Evolutionary conservation across 768 basidiomycete species (phyloP).

Genomic region (Boletus rubroflammeus): DNA sequence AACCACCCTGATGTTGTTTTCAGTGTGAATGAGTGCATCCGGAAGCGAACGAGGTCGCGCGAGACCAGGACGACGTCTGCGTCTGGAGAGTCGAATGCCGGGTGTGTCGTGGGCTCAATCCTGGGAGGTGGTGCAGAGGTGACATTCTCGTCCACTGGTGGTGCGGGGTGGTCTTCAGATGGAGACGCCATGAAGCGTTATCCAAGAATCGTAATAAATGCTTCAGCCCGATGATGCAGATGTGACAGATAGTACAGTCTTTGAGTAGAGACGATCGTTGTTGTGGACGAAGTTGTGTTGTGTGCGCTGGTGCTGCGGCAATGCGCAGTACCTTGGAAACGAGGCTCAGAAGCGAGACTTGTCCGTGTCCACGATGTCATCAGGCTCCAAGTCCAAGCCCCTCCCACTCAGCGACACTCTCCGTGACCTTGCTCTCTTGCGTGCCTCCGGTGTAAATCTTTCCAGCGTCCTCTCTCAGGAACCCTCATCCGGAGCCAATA

Average conservation of each 20-base stretch:
- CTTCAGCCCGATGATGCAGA: too few species aligned
- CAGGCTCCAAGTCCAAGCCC: conserved; percentile 36
- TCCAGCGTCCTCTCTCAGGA: conserved; percentile 26
- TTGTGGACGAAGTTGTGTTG: not conserved
- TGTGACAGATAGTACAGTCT: not conserved
- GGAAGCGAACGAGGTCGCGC: conserved; percentile 50
- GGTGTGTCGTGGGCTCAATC: conserved; percentile 36
- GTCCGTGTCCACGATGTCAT: conserved; percentile 13
- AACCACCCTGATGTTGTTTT: conserved; percentile 60
- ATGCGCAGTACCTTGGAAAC: not conserved
- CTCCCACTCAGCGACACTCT: conserved; percentile 57
- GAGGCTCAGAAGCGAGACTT: not conserved
- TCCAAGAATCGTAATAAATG: not conserved
- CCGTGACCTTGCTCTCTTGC: conserved; percentile 69
- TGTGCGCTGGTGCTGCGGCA: too few species aligned
- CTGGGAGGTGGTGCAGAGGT: not conserved
- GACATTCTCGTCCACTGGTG: not conserved
- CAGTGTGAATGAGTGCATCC: conserved; percentile 56
- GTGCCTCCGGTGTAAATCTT: conserved; percentile 51
- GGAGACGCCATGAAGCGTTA: conserved; percentile 12
- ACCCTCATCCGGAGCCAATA: not conserved
- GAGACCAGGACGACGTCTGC: conserved; percentile 52
- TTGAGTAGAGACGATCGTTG: not conserved
- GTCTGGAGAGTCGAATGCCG: conserved; percentile 48
- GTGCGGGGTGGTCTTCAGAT: conserved; percentile 5